Evolutionary conservation across 164 flowering plant species (phyloP).

Genomic region (Dillenia turbinata): DNA sequence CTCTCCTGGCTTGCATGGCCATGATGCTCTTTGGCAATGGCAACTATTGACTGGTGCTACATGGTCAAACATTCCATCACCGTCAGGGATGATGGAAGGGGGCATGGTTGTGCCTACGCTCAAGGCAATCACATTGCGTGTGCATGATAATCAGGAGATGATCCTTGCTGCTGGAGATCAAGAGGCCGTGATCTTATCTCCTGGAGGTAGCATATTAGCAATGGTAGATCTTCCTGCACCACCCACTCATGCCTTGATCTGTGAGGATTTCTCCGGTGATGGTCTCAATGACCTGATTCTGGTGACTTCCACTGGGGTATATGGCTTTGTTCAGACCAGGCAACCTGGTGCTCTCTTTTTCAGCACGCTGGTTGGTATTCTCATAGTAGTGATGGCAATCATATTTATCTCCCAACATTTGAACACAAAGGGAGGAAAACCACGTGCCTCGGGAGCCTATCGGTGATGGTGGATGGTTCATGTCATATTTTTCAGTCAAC

Average conservation of each 20-base stretch:
- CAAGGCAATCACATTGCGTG: slow-evolving; percentile 57
- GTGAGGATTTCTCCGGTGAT: slow-evolving; percentile 86
- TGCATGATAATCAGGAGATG: slow-evolving; percentile 59
- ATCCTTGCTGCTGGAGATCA: slow-evolving; percentile 94
- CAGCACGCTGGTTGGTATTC: slow-evolving; percentile 94
- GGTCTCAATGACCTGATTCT: slow-evolving; percentile 91
- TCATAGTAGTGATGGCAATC: slow-evolving; percentile 88
- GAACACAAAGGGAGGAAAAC: slow-evolving; percentile 76
- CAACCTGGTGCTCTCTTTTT: slow-evolving; percentile 98
- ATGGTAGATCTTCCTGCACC: slow-evolving; percentile 76
- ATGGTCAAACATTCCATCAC: slow-evolving; percentile 95
- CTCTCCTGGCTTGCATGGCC: slow-evolving; percentile 82
- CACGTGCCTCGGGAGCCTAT: slow-evolving; percentile 53
- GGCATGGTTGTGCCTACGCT: slow-evolving; percentile 75
- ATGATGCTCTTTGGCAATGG: slow-evolving; percentile 94
- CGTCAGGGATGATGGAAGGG: slow-evolving; percentile 76
- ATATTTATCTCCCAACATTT: slow-evolving; percentile 83
- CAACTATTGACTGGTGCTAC: slow-evolving; percentile 83
- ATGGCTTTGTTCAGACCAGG: slow-evolving; percentile 95
- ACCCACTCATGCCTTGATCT: slow-evolving; percentile 75
- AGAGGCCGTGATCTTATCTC: slow-evolving; percentile 79
- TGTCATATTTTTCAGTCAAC: too few relatives aligned
- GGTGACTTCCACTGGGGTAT: slow-evolving; percentile 76
- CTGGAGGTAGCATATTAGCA: slow-evolving; percentile 72
- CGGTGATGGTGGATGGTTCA: slow-evolving; percentile 9